These are phyloP conservation scores for Lippia alba DNA, from an alignment of 305 asterid species.

Conservation along the genomic window DNA sequence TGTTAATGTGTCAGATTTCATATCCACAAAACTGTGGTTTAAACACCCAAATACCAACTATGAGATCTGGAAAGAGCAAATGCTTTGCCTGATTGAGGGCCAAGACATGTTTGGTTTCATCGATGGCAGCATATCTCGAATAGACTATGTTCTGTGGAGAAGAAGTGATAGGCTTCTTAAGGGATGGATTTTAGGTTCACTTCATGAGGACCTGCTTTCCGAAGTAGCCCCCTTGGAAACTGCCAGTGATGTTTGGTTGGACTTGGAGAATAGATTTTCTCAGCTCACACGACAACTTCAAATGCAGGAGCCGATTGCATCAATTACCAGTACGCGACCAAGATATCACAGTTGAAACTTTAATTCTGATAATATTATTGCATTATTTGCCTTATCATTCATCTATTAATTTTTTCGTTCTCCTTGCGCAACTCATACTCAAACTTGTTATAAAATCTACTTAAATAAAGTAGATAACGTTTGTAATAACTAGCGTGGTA, in stretches of 20 bases:
- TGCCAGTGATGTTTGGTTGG: too few relatives aligned
- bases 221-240: too few relatives aligned
- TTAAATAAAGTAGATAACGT: too few relatives aligned
- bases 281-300: neutral
- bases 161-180: conserved; percentile 20
- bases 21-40: conserved; percentile 25
- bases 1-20: conserved; percentile 5
- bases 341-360: too few relatives aligned
- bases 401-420: too few relatives aligned
- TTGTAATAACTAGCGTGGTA: too few relatives aligned
- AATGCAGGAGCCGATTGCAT: too few relatives aligned
- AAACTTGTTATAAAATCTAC: too few relatives aligned
- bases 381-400: too few relatives aligned
- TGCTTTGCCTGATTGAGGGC: conserved; percentile 16
- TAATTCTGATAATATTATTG: too few relatives aligned
- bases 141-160: conserved; percentile 24
- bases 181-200: conserved; percentile 19
- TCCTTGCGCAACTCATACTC: too few relatives aligned
- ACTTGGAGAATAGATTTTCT: conserved; percentile 9
- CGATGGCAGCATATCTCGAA: conserved; percentile 9
- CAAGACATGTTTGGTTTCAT: conserved; percentile 23
- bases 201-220: neutral
- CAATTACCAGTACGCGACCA: too few relatives aligned
- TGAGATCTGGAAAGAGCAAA: conserved; percentile 26
- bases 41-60: neutral